Conservation (phyloP, 1,284 basidiomycete genomes). For the Trichosporon coremiiforme region DNA sequence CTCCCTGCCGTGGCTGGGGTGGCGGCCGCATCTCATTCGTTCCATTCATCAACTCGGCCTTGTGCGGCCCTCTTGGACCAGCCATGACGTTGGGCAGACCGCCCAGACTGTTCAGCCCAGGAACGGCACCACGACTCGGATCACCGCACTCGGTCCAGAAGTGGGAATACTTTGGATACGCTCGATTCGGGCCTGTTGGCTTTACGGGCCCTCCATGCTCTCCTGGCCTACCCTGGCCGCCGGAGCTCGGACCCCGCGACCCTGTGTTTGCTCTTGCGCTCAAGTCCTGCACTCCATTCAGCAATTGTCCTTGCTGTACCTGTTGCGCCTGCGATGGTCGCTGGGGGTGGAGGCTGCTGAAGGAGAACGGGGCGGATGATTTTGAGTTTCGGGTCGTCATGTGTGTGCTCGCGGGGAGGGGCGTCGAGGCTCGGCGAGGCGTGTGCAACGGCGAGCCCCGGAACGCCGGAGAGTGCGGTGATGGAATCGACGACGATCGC, state of each 20-base stretch:
- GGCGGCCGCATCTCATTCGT: background rate
- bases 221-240: background rate
- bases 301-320: background rate
- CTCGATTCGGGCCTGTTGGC: no score
- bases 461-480: background rate
- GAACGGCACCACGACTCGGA: background rate
- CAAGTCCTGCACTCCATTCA: background rate
- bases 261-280: background rate
- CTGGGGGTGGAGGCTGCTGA: background rate
- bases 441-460: background rate
- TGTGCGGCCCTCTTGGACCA: background rate
- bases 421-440: background rate
- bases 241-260: background rate
- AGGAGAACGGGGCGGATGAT: background rate
- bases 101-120: background rate
- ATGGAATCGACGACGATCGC: background rate
- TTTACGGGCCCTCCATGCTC: background rate
- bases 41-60: background rate
- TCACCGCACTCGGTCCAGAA: background rate
- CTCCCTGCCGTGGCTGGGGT: background rate
- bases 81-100: constrained; percentile 1
- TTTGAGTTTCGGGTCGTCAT: background rate
- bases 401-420: background rate
- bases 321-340: background rate
- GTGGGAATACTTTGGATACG: background rate